Conservation (phyloP, 2,329 filamentous ascomycete genomes). For the Microcyclospora tardicrescens region DNA sequence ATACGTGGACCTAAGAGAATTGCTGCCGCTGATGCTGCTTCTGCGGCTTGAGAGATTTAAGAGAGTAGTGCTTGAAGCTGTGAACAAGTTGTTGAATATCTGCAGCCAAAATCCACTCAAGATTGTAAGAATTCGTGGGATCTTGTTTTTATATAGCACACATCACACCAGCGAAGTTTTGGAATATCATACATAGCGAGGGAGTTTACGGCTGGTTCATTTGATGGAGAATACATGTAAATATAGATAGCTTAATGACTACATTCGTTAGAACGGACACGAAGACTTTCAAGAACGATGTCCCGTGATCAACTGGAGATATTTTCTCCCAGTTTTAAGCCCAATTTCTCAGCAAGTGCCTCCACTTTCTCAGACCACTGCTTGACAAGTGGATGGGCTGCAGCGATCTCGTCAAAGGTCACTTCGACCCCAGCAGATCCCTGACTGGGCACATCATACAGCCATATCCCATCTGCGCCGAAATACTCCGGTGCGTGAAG, state of each 20-base stretch:
- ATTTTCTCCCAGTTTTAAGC: constrained; percentile 4
- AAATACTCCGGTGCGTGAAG: constrained; percentile 58
- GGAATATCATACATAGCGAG: no score
- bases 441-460: constrained; percentile 37
- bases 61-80: no score
- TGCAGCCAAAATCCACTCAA: no score
- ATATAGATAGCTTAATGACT: background rate
- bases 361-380: constrained; percentile 41
- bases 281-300: background rate
- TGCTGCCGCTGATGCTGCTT: background rate
- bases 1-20: background rate
- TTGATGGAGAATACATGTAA: no score
- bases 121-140: no score
- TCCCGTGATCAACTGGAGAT: background rate
- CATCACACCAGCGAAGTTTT: no score
- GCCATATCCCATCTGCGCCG: constrained; percentile 58
- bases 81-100: no score
- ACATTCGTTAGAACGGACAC: no score
- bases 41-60: no score
- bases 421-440: constrained; percentile 29
- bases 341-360: constrained; percentile 5
- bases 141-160: no score
- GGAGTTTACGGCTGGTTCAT: no score
- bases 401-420: constrained; percentile 50
- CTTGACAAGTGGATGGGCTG: constrained; percentile 51